Evolutionary conservation across 2,329 filamentous ascomycete genomes (phyloP).

Genomic region (Ophiostoma quercus): DNA sequence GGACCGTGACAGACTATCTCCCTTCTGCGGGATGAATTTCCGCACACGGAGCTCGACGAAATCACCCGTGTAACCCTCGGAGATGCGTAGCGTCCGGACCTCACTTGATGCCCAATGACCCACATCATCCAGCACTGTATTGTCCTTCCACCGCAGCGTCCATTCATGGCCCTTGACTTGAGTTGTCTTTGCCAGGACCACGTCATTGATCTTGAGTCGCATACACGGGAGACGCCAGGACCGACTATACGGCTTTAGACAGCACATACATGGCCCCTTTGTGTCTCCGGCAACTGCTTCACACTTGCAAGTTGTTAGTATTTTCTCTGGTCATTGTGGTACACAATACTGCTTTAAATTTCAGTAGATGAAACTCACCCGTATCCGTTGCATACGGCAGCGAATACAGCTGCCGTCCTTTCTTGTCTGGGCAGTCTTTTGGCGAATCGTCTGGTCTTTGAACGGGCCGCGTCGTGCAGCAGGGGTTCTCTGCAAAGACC

Average conservation of each 20-base stretch:
- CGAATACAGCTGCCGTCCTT: slow-evolving; percentile 56
- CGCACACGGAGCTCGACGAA: slow-evolving; percentile 49
- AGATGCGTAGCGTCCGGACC: slow-evolving; percentile 46
- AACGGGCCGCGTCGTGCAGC: slow-evolving; percentile 49
- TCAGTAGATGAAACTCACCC: slow-evolving; percentile 41
- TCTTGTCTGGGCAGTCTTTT: slow-evolving; percentile 53
- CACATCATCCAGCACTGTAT: slow-evolving; percentile 48
- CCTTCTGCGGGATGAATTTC: slow-evolving; percentile 47
- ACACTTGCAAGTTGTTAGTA: slow-evolving; percentile 40
- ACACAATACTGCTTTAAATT: background rate
- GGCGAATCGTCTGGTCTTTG: slow-evolving; percentile 46
- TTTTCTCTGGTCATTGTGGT: no score
- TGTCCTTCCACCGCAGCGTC: slow-evolving; percentile 55
- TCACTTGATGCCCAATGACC: slow-evolving; percentile 51
- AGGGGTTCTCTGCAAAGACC: slow-evolving; percentile 32
- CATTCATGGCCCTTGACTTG: slow-evolving; percentile 55
- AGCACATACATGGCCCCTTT: slow-evolving; percentile 48
- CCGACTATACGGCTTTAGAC: slow-evolving; percentile 48
- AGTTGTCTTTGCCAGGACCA: slow-evolving; percentile 54
- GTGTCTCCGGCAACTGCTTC: slow-evolving; percentile 46
- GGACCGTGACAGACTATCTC: slow-evolving; percentile 50
- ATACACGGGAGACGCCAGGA: slow-evolving; percentile 53
- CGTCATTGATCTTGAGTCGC: slow-evolving; percentile 56
- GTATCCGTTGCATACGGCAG: slow-evolving; percentile 58
- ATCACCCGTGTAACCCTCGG: slow-evolving; percentile 50